Base-by-base conservation (phyloP, 2,329 filamentous ascomycete genomes). In the Apiospora rasikravindrae region DNA sequence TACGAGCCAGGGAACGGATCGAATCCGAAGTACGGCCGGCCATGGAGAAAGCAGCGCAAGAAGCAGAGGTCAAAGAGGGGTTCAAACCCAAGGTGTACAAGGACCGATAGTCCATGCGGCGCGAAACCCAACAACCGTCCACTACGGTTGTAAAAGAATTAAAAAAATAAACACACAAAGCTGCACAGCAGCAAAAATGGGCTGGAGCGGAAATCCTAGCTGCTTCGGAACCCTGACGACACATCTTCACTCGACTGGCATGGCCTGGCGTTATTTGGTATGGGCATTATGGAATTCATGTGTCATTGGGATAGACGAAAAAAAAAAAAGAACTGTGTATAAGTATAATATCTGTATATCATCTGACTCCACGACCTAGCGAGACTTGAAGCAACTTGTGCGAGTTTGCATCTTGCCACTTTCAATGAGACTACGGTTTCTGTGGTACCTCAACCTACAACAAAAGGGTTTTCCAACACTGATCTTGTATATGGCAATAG, bases 1-100 rank as follows among this genome's bases (percentile, higher is more conserved):
- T 98, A 77, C 88, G 96, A 74, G 96, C 96, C 72, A 90, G 96
- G 78, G 96, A 99, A 85, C 88, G 96, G 75, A 93, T 99, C 84
- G 96, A 98, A 86, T 88, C 92, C 78, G 96, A 99, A 84, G 86
- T 96, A 53, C 88, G 91, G 75, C 91, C 93, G 73, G 89, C 91
- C 73, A 87, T 91, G 78, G 92, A 94, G 80, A 91, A 92, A 80
- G 88, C 89, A 19, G 90, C 91, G 77, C 87, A 90, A 78, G 94
- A 97, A 80, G 91, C 92, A 71, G 95, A 98, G 83, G 78, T 93
- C 70, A 90, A 92, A 80, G 92, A 94, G 75, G 96, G 96, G 0
- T 98, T 94, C 91, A 97, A 95, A 82, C 96, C 96, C 73, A 98
- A 98, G 87, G 86, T 98, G 73, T 98, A 96, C 84, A 97, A 97